A percentile compares a stretch with the other conserved stretches of the same genome.
Conservation (phyloP, 169 alveolate species). For the Cryptosporidium ubiquitum region DNA sequence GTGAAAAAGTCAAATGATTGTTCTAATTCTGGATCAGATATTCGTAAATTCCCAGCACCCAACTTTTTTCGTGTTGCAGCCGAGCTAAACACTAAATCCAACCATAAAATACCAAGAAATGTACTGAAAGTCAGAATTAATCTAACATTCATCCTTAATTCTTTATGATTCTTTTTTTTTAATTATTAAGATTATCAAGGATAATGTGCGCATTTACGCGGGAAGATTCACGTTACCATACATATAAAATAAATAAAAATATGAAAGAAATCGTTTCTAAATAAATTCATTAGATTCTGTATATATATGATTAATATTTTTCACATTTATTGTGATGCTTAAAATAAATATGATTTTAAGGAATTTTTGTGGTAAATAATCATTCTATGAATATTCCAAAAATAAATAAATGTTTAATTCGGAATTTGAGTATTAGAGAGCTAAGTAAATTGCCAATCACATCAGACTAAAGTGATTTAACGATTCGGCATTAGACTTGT, state of each 20-base stretch:
- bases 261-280: too few species aligned
- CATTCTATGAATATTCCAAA: background rate
- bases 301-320: too few species aligned
- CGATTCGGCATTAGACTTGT: slow-evolving; percentile 28
- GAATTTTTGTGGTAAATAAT: background rate
- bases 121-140: background rate
- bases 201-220: slow-evolving; percentile 39
- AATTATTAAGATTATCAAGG: background rate
- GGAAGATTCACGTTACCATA: slow-evolving; percentile 18
- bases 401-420: too few species aligned
- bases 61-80: background rate
- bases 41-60: background rate
- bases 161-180: background rate
- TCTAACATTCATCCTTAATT: background rate
- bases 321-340: too few species aligned
- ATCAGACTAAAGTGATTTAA: background rate
- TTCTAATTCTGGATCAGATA: background rate
- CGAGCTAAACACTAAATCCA: background rate
- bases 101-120: background rate
- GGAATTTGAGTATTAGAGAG: background rate
- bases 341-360: background rate
- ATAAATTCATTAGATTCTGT: too few species aligned
- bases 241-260: background rate
- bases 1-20: background rate
- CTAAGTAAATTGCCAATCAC: background rate